These are phyloP conservation scores for Rhizoclosmatium sp. DNA, from an alignment of 192 early-diverging fungal species.

Conservation along the genomic window DNA sequence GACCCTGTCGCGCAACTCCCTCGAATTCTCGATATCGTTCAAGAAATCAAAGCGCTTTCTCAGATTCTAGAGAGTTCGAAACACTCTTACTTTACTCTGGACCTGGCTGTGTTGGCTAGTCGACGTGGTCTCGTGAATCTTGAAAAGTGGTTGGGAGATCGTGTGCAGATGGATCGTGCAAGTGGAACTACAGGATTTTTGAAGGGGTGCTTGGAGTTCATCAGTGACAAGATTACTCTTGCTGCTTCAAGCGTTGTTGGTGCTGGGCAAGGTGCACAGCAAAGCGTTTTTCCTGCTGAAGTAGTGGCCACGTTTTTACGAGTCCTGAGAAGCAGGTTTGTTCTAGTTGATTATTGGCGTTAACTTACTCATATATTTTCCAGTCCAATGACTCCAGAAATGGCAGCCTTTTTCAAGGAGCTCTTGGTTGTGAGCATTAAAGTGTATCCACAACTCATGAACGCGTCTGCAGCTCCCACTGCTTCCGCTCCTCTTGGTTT, in stretches of 20 bases:
- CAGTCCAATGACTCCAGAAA: slow-evolving; percentile 66
- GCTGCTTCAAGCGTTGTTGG: slow-evolving; percentile 1
- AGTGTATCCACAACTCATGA: slow-evolving; percentile 29
- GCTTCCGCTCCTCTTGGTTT: not conserved
- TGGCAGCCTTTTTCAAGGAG: slow-evolving; percentile 42
- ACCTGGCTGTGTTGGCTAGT: slow-evolving; percentile 80
- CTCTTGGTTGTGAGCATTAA: slow-evolving; percentile 9
- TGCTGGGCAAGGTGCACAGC: not conserved
- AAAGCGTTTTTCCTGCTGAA: slow-evolving; percentile 64
- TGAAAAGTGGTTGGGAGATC: slow-evolving; percentile 86
- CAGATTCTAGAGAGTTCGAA: slow-evolving; percentile 70
- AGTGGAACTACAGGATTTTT: slow-evolving; percentile 67
- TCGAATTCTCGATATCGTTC: slow-evolving; percentile 77
- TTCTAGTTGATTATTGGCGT: not conserved
- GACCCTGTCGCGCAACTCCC: slow-evolving; percentile 67
- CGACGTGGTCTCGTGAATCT: slow-evolving; percentile 80
- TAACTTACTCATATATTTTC: not conserved
- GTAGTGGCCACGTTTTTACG: slow-evolving; percentile 73
- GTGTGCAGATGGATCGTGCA: slow-evolving; percentile 58
- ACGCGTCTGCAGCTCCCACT: no score
- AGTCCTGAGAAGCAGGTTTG: slow-evolving; percentile 53
- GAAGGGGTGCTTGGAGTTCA: slow-evolving; percentile 76
- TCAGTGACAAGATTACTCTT: slow-evolving; percentile 68
- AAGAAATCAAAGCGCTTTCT: slow-evolving; percentile 81
- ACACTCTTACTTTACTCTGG: slow-evolving; percentile 75